A percentile compares a stretch with the other conserved stretches of the same genome.
Evolutionary conservation across 345 rosid species (phyloP).

Genomic region (Lagerstroemia speciosa): DNA sequence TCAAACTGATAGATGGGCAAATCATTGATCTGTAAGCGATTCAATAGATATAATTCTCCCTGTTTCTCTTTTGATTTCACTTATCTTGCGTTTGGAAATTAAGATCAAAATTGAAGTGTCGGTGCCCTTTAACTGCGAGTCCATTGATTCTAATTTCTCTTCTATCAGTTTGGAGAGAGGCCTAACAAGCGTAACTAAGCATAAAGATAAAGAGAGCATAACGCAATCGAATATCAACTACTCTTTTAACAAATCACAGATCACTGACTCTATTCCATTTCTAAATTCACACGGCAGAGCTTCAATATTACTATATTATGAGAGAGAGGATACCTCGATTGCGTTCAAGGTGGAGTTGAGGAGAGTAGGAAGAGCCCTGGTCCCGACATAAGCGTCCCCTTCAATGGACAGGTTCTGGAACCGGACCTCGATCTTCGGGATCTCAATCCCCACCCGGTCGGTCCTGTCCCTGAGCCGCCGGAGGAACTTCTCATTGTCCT

Average conservation of each 20-base stretch:
- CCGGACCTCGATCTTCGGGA: slow-evolving; percentile 34
- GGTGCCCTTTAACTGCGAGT: not conserved
- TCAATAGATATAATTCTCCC: not conserved
- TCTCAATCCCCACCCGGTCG: slow-evolving; percentile 33
- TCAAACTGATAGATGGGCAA: not conserved
- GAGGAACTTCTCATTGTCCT: slow-evolving; percentile 24
- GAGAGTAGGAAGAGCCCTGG: slow-evolving; percentile 34
- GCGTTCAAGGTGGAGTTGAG: slow-evolving; percentile 27
- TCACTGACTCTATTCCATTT: not conserved
- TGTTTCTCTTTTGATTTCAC: not conserved
- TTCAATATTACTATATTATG: not conserved
- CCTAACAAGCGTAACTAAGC: not conserved
- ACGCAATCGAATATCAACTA: not conserved
- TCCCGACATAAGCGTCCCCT: slow-evolving; percentile 34
- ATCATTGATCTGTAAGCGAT: not conserved
- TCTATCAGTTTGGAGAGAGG: not conserved
- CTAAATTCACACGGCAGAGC: not conserved
- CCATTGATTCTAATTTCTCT: not conserved
- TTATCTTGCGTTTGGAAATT: not conserved
- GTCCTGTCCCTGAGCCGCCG: slow-evolving; percentile 21
- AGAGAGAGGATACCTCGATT: slow-evolving; percentile 19
- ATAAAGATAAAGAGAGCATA: not conserved
- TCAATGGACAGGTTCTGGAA: slow-evolving; percentile 28
- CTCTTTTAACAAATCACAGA: too few relatives aligned
- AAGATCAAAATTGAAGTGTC: not conserved